Evolutionary conservation across 805 yeast species (phyloP).

Genomic region (Zygoascus flipseniorum): DNA sequence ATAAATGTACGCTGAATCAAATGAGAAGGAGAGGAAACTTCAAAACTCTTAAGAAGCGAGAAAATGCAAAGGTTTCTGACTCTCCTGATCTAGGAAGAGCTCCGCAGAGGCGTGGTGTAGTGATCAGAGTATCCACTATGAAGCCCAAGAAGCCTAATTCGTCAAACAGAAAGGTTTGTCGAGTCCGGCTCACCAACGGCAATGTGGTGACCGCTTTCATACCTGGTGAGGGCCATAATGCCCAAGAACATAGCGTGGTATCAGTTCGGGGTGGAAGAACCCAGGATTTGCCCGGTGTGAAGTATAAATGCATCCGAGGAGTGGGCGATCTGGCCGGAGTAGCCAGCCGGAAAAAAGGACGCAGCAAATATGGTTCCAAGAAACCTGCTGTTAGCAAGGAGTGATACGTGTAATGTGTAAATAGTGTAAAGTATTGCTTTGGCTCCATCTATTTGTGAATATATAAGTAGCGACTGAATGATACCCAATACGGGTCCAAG

Average conservation of each 20-base stretch:
- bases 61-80: slow-evolving; percentile 22
- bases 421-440: background rate
- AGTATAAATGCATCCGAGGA: slow-evolving; percentile 89
- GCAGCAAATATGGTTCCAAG: slow-evolving; percentile 93
- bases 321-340: slow-evolving; percentile 90
- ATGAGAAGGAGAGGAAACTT: slow-evolving; percentile 26
- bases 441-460: background rate
- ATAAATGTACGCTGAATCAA: slow-evolving; percentile 25
- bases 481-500: too few relatives aligned
- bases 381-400: slow-evolving; percentile 26
- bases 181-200: slow-evolving; percentile 89
- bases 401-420: background rate
- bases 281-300: slow-evolving; percentile 97
- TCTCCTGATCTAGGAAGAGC: slow-evolving; percentile 78
- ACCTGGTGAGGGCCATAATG: slow-evolving; percentile 97
- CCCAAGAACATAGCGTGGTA: slow-evolving; percentile 96
- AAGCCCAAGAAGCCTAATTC: slow-evolving; percentile 99
- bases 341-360: slow-evolving; percentile 79
- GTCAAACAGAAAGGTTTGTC: slow-evolving; percentile 93
- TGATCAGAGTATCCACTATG: slow-evolving; percentile 83
- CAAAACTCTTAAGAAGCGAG: slow-evolving; percentile 25
- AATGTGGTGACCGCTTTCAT: slow-evolving; percentile 84
- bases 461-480: background rate
- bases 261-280: slow-evolving; percentile 97
- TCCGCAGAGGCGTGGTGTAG: slow-evolving; percentile 91